Evolutionary conservation across 345 rosid genomes (phyloP), one percentile per base, ranked within the genome.

Genomic region (Xanthoceras sorbifolium): DNA sequence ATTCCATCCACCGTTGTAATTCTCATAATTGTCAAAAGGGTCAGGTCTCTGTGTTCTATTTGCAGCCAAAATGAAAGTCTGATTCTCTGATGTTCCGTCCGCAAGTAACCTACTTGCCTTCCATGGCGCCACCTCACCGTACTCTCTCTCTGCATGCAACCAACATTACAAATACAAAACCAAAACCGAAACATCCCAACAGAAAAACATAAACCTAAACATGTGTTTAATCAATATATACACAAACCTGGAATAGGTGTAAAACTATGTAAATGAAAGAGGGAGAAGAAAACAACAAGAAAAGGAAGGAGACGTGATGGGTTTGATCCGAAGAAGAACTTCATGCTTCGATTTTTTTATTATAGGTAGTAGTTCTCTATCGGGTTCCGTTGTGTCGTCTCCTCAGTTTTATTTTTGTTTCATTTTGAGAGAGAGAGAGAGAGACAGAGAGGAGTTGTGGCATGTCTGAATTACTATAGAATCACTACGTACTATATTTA

Each of bases 1-100:
- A 80, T 96, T 94, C 92, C 92, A 96, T 64, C 99, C 99, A 74
- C 97, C 94, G 46, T 84, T 81, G 78, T 96, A 92, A 62, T 66
- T 74, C 12, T 90, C 82, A 48, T 89, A 89, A 78, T 84, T 6
- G 44, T 91, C 74, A 29, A 78, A 52, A 75, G 97, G 97, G 74
- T 96, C 95, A 82, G 69, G 86, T 74, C 98, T 84, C 34, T 67
- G 72, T 1, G 97, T 94, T 77, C 91, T 91, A 40, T 79, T 29
- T n/a, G 78, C 97, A 79, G 97, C 98, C 79, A 94, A 88, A 77
- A 92, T 82, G 60, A 91, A 32, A 79, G 94, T 87, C 1, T 90
- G 83, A 73, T 87, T 89, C 20, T 18, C 75, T 46, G 57, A 77
- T 46, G 4, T 77, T 65, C 69, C 88, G 20, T 83, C 94, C 36